phyloP scores from a whole-genome alignment of 1,284 basidiomycete genomes.

The Neonothopanus nambi region DNA sequence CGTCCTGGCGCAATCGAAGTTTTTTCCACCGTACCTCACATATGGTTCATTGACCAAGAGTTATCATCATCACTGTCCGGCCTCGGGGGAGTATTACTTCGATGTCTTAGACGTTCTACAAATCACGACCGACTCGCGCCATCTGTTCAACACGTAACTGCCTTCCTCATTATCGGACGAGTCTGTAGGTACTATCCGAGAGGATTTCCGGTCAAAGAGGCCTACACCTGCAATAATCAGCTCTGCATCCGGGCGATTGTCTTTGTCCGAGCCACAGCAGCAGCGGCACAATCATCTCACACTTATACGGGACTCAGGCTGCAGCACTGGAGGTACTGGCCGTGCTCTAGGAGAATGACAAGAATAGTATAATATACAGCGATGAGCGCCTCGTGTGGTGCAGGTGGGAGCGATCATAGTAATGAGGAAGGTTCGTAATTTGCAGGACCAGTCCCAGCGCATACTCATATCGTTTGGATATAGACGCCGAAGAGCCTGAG shows the following conservation, averaged over 20 bases:
- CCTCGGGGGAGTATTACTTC: conserved; percentile 62
- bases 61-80: conserved; percentile 8
- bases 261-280: conserved; percentile 6
- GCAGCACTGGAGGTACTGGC: too few relatives aligned
- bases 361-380: conserved; percentile 74
- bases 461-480: conserved; percentile 35
- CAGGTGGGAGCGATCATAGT: background rate
- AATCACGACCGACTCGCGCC: conserved; percentile 71
- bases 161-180: conserved; percentile 75
- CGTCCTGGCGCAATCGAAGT: conserved; percentile 72
- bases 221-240: conserved; percentile 1
- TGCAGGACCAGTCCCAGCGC: conserved; percentile 49
- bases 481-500: conserved; percentile 34
- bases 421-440: too few relatives aligned
- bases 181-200: conserved; percentile 51
- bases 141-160: conserved; percentile 82
- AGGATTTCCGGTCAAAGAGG: conserved; percentile 31
- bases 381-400: conserved; percentile 47
- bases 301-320: conserved; percentile 67
- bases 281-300: conserved; percentile 55
- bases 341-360: too few relatives aligned
- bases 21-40: conserved; percentile 55
- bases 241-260: background rate
- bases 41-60: conserved; percentile 49
- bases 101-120: too few relatives aligned